Conservation (phyloP, 495 filamentous ascomycete species). For the Penicillium riverlandense region DNA sequence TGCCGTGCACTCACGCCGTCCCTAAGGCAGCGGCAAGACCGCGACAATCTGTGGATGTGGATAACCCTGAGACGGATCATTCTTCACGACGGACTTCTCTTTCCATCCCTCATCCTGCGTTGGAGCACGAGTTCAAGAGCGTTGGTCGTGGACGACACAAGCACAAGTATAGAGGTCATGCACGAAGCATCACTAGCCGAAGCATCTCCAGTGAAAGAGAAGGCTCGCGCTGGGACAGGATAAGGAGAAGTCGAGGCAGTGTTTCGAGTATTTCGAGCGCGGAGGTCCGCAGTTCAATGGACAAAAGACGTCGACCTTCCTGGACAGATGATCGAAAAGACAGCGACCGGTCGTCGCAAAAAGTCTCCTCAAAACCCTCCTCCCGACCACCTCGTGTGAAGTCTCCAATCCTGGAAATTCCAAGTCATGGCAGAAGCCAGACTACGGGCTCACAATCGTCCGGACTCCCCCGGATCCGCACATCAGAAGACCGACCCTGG, state of each 20-base stretch:
- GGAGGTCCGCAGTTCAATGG: slow-evolving; percentile 11
- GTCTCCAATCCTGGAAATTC: background rate
- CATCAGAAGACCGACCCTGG: background rate
- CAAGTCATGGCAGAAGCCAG: background rate
- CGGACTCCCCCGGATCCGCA: slow-evolving; percentile 3
- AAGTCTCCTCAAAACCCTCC: too few species aligned
- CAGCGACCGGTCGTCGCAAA: slow-evolving; percentile 1
- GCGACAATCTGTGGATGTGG: slow-evolving; percentile 7
- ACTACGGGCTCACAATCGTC: slow-evolving; percentile 1
- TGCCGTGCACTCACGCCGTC: slow-evolving; percentile 11
- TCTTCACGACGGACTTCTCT: slow-evolving; percentile 23
- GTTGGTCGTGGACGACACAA: slow-evolving; percentile 27
- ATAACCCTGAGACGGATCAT: slow-evolving; percentile 7
- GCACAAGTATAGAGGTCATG: slow-evolving; percentile 20
- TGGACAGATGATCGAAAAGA: slow-evolving; percentile 9
- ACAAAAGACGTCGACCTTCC: slow-evolving; percentile 1
- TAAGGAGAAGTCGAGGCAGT: slow-evolving; percentile 22
- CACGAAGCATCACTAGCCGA: slow-evolving; percentile 17
- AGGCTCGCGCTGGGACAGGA: slow-evolving; percentile 14
- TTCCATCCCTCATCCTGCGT: slow-evolving; percentile 20
- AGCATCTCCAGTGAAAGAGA: slow-evolving; percentile 19
- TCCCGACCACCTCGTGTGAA: slow-evolving; percentile 6
- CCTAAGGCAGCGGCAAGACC: slow-evolving; percentile 1
- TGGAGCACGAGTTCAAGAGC: slow-evolving; percentile 23
- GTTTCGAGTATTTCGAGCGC: slow-evolving; percentile 23